Evolutionary conservation across 108 stramenopile species (phyloP).

Genomic region (Seminavis robusta): DNA sequence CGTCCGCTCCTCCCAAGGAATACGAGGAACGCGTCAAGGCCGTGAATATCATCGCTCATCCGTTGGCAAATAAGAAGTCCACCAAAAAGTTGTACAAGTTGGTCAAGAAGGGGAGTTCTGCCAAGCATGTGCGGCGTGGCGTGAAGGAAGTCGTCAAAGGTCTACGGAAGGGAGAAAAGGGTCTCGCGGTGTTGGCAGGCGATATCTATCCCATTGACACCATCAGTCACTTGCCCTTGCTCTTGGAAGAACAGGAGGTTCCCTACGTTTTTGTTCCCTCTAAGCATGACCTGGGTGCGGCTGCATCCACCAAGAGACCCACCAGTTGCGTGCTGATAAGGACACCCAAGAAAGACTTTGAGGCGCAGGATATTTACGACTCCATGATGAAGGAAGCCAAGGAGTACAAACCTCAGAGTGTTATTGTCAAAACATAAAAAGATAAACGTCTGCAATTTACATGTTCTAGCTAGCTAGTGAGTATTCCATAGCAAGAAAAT

Average conservation of each 20-base stretch:
- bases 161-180: conserved; percentile 93
- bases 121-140: conserved; percentile 87
- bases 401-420: conserved; percentile 59
- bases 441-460: too few species aligned
- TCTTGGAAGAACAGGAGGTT: conserved; percentile 93
- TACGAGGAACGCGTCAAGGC: conserved; percentile 92
- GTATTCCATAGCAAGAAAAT: too few species aligned
- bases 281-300: conserved; percentile 96
- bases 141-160: conserved; percentile 99
- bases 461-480: too few species aligned
- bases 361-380: conserved; percentile 87
- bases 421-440: too few species aligned
- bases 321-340: conserved; percentile 92
- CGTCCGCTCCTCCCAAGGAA: conserved; percentile 30
- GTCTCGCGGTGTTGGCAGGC: conserved; percentile 93
- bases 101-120: conserved; percentile 88
- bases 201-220: conserved; percentile 99
- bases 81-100: conserved; percentile 96
- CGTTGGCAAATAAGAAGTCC: conserved; percentile 94
- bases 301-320: conserved; percentile 96
- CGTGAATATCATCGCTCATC: conserved; percentile 88
- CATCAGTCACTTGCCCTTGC: conserved; percentile 89
- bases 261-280: conserved; percentile 97
- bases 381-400: conserved; percentile 78
- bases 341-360: conserved; percentile 72